phyloP scores from a whole-genome alignment of 805 yeast species.

The Yueomyces sinensis region DNA sequence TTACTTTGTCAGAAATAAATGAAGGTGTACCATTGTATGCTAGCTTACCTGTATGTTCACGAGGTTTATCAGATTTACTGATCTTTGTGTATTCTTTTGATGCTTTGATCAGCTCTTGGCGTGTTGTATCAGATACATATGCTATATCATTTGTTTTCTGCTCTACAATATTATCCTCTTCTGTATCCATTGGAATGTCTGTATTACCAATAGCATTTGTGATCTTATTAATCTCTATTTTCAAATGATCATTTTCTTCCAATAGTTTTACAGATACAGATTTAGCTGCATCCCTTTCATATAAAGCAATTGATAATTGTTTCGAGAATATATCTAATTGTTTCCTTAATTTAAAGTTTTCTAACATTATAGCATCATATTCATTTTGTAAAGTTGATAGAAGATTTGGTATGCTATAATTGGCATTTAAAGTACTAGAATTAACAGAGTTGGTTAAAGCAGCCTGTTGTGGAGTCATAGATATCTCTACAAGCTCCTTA shows the following conservation, averaged over 20 bases:
- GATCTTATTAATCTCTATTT: constrained; percentile 46
- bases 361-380: constrained; percentile 81
- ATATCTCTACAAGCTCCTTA: constrained; percentile 43
- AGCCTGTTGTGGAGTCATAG: constrained; percentile 20
- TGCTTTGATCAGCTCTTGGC: no score
- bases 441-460: constrained; percentile 17
- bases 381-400: constrained; percentile 70
- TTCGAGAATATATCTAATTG: constrained; percentile 53
- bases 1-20: no score
- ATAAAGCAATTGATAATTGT: constrained; percentile 65
- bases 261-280: constrained; percentile 67
- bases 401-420: constrained; percentile 52
- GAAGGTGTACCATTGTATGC: no score
- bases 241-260: constrained; percentile 66
- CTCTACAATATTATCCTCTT: no score
- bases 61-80: no score
- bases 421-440: constrained; percentile 34
- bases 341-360: constrained; percentile 62
- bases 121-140: no score
- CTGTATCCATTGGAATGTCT: neutral
- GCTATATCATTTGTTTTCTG: no score
- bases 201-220: constrained; percentile 28
- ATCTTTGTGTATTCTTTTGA: no score
- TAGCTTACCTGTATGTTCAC: no score
- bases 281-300: constrained; percentile 83